phyloP scores from a whole-genome alignment of 1,139 yeast species.

The Saccharomycopsis phalli region DNA sequence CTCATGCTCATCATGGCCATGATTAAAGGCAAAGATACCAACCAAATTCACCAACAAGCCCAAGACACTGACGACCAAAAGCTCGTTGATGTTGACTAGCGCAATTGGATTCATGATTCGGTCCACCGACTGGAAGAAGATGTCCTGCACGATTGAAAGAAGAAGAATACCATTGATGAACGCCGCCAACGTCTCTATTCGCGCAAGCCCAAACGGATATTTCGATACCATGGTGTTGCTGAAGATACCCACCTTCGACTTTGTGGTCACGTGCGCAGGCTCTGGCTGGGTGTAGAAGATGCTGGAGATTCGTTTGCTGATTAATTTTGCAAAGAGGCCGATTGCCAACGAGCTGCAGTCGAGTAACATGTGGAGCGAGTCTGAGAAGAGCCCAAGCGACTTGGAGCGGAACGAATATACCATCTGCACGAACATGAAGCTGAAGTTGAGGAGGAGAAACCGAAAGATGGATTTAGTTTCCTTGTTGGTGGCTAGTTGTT shows the following conservation, averaged over 20 bases:
- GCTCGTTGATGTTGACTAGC: constrained; percentile 74
- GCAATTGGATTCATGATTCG: constrained; percentile 70
- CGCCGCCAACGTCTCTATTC: constrained; percentile 88
- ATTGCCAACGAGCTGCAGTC: constrained; percentile 87
- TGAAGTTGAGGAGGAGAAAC: constrained; percentile 72
- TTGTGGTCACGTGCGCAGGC: constrained; percentile 6
- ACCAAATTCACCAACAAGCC: constrained; percentile 85
- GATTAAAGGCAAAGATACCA: constrained; percentile 91
- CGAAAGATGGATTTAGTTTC: constrained; percentile 88
- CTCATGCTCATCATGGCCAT: constrained; percentile 40
- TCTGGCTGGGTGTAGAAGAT: constrained; percentile 15
- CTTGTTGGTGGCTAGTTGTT: constrained; percentile 45
- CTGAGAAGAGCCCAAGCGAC: constrained; percentile 84
- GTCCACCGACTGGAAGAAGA: constrained; percentile 78
- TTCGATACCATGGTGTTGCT: constrained; percentile 43
- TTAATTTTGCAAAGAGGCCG: constrained; percentile 78
- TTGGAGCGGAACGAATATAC: constrained; percentile 87
- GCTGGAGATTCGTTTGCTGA: constrained; percentile 36
- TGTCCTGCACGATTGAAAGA: constrained; percentile 82
- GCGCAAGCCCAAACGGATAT: constrained; percentile 79
- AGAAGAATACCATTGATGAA: constrained; percentile 87
- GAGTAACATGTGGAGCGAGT: constrained; percentile 90
- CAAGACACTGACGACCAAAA: constrained; percentile 70
- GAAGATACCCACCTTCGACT: constrained; percentile 5
- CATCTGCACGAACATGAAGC: constrained; percentile 91